Base-by-base conservation (phyloP, 495 filamentous ascomycete species). In the Platismatia glauca region DNA sequence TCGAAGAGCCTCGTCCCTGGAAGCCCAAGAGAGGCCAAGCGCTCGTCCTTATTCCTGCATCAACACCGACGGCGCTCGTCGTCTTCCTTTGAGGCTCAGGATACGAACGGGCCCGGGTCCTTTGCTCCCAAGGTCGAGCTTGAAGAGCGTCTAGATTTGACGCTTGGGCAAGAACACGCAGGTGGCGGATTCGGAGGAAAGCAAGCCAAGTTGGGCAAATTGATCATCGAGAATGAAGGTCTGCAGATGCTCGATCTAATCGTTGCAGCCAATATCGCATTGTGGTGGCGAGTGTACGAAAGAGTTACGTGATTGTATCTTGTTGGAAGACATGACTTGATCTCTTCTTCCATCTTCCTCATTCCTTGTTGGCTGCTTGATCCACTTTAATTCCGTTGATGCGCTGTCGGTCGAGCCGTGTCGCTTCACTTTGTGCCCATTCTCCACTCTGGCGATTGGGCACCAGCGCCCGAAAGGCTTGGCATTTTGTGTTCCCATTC, bases 161-260 rank as follows among this genome's bases (percentile, higher is more conserved):
- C 82, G 15, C 77, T 95, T 4, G 91, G 89, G 0, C 80, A 82
- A 63, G 91, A 96, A 73, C 79, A 76, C 22, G 85, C 91, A 0
- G 91, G 90, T 0, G 92, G 92, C 27, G 91, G 90, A 0, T 86
- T 89, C 68, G 80, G 84, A 52, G 91, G 91, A 1, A 92, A 88
- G 70, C 84, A 89, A 64, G 93, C 89, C 0, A 97, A 97, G 74
- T 77, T 98, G 69, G 93, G 93, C 1, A 98, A 97, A 74, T 71
- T 97, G 60, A 88, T 98, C 39, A 82, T 97, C 31, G 86, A 92
- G 66, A 86, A 93, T 65, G 93, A 95, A 67, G 94, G 94, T 0
- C 76, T 96, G 60, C 95, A 95, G 75, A 97, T 98, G 94, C 70
- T 96, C 67, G 94, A 98, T 79, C 71, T 98, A 58, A 80, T 95